These are phyloP conservation scores for Lactarius akahatsu DNA, from an alignment of 768 basidiomycete genomes.

Conservation along the genomic window DNA sequence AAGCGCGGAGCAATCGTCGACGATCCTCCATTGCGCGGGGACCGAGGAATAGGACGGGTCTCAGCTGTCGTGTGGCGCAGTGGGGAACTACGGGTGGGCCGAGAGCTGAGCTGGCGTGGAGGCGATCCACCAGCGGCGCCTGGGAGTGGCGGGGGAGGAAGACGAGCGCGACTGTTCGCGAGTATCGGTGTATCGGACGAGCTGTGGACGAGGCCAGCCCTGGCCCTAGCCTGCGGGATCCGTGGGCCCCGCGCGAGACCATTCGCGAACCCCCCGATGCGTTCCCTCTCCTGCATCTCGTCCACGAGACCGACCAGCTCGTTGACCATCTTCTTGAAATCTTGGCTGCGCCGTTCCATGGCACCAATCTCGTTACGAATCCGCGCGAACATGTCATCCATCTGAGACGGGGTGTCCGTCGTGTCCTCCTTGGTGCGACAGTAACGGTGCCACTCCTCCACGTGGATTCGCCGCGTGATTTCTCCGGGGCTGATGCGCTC, in stretches of 20 bases:
- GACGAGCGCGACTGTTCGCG: conserved; percentile 17
- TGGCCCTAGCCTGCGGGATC: background rate
- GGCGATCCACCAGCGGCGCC: background rate
- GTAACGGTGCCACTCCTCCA: conserved; percentile 25
- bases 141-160: background rate
- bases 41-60: background rate
- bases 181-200: conserved; percentile 8
- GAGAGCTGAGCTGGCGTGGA: background rate
- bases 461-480: conserved; percentile 24
- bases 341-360: conserved; percentile 23
- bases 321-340: conserved; percentile 22
- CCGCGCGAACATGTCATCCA: conserved; percentile 27
- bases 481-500: conserved; percentile 27
- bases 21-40: background rate
- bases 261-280: conserved; percentile 2
- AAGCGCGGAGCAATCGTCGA: background rate
- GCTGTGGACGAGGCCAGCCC: conserved; percentile 4
- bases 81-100: background rate
- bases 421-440: background rate
- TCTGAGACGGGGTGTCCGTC: conserved; percentile 9
- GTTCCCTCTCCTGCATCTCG: conserved; percentile 14
- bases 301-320: conserved; percentile 22
- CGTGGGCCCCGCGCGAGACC: background rate
- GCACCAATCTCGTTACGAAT: conserved; percentile 21
- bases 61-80: background rate